These are phyloP conservation scores for Agapanthus africanus DNA, from an alignment of 106 monocot species.

Conservation along the genomic window DNA sequence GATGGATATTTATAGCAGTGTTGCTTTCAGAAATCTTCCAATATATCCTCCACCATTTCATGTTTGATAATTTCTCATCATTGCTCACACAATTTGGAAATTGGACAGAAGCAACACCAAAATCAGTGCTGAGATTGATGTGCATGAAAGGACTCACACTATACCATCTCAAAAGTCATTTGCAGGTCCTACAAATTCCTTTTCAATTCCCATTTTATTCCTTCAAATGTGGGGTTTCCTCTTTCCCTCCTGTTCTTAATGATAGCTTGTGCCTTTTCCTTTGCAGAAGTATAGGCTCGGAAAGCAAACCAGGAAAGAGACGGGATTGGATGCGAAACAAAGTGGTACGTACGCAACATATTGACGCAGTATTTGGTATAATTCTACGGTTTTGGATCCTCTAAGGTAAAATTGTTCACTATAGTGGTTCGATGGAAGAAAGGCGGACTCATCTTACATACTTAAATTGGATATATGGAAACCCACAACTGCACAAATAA, in stretches of 20 bases:
- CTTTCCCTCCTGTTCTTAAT: background rate
- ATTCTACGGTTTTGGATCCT: no score
- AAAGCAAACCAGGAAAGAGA: slow-evolving; percentile 44
- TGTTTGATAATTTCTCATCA: background rate
- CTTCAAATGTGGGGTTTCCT: background rate
- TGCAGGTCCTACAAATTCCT: slow-evolving; percentile 35
- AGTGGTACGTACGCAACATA: slow-evolving; percentile 23
- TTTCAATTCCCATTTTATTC: slow-evolving; percentile 1
- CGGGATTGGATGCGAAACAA: slow-evolving; percentile 17
- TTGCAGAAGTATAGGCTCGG: slow-evolving; percentile 76
- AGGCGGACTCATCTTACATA: no score
- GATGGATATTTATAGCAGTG: background rate
- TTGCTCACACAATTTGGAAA: background rate
- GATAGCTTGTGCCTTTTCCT: background rate
- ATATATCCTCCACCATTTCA: background rate
- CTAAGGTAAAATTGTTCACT: background rate
- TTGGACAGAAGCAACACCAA: slow-evolving; percentile 71
- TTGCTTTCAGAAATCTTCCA: background rate
- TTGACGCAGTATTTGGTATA: background rate
- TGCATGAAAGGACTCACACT: slow-evolving; percentile 75
- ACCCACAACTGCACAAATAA: no score
- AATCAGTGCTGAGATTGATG: slow-evolving; percentile 75
- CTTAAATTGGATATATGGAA: no score
- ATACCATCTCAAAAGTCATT: slow-evolving; percentile 80
- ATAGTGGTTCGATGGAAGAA: no score